Conservation (phyloP, 2,329 filamentous ascomycete genomes). For the Zalaria obscura region DNA sequence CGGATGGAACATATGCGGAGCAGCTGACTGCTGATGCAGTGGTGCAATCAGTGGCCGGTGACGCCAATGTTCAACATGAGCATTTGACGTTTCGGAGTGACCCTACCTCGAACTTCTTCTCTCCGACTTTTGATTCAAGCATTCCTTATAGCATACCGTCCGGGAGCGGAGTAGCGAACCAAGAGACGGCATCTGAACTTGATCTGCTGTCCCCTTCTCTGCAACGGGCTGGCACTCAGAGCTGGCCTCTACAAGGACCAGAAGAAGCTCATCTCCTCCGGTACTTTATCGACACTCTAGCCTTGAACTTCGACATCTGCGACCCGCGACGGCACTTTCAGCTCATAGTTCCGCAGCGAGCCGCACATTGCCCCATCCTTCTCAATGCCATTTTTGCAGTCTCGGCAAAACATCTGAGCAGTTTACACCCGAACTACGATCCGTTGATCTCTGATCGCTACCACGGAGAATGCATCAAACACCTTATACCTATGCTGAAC, state of each 20-base stretch:
- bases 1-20: no score
- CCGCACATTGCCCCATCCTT: slow-evolving; percentile 36
- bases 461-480: slow-evolving; percentile 38
- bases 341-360: slow-evolving; percentile 37
- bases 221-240: not conserved
- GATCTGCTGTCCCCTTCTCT: not conserved
- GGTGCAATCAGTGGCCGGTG: no score
- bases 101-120: not conserved
- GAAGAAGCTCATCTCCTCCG: slow-evolving; percentile 18
- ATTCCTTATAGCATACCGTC: not conserved
- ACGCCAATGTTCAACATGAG: no score
- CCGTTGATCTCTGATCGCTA: slow-evolving; percentile 37
- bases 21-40: no score
- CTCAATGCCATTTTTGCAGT: slow-evolving; percentile 44
- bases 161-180: not conserved
- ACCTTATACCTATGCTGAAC: slow-evolving; percentile 34
- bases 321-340: slow-evolving; percentile 34
- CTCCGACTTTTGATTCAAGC: not conserved
- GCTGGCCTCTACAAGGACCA: slow-evolving; percentile 14
- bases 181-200: not conserved
- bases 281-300: slow-evolving; percentile 17
- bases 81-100: no score
- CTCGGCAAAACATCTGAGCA: slow-evolving; percentile 39
- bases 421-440: slow-evolving; percentile 28
- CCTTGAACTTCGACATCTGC: slow-evolving; percentile 17